Conservation (phyloP, 1,284 basidiomycete genomes). For the Boletus holoroseus region DNA sequence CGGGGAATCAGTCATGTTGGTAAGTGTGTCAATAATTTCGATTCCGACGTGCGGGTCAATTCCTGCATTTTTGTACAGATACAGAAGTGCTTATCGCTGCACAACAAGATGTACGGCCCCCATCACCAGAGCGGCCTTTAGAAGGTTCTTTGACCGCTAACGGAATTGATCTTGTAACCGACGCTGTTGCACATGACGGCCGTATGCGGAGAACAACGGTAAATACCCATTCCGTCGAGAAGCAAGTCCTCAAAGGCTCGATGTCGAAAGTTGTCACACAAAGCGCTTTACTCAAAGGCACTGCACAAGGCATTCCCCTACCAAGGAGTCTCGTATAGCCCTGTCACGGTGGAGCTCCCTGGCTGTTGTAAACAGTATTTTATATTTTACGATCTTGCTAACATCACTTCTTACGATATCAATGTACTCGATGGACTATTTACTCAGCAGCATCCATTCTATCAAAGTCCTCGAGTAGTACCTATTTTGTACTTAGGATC, state of each 20-base stretch:
- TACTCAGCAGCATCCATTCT: constrained; percentile 10
- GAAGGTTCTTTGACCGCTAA: constrained; percentile 28
- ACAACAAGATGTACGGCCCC: constrained; percentile 22
- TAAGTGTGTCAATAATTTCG: constrained; percentile 26
- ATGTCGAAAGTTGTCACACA: constrained; percentile 48
- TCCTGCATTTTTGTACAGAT: constrained; percentile 11
- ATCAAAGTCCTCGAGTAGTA: neutral
- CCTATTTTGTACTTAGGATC: constrained; percentile 18
- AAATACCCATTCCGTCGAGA: constrained; percentile 41
- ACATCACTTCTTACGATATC: constrained; percentile 14
- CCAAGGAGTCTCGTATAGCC: constrained; percentile 12
- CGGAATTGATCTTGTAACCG: constrained; percentile 35
- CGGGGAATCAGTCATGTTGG: constrained; percentile 55
- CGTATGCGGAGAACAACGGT: constrained; percentile 40
- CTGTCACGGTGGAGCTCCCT: neutral
- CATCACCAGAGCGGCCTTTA: constrained; percentile 28
- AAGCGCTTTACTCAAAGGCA: constrained; percentile 16
- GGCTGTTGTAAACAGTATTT: constrained; percentile 14
- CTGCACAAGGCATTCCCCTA: constrained; percentile 7
- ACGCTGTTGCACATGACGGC: constrained; percentile 36
- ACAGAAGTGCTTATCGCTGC: constrained; percentile 24
- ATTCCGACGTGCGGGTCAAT: constrained; percentile 1
- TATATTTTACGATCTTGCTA: constrained; percentile 10
- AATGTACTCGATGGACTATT: constrained; percentile 7
- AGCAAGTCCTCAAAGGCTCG: constrained; percentile 49